phyloP scores from a whole-genome alignment of 192 early-diverging fungal genomes.

The Linnemannia zychae region DNA sequence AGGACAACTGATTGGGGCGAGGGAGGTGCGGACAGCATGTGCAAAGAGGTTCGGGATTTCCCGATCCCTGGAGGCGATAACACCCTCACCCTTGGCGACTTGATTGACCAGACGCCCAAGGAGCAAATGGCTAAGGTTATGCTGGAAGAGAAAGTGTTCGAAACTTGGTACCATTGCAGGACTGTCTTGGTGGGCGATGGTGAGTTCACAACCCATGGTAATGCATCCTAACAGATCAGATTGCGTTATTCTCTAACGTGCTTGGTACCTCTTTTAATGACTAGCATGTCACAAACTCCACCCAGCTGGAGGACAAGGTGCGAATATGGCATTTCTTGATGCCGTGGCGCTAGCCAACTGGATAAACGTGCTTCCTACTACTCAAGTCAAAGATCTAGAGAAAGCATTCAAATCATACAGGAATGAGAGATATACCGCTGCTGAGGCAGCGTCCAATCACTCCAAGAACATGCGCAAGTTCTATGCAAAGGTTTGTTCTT shows the following conservation, averaged over 20 bases:
- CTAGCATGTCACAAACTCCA: slow-evolving; percentile 8
- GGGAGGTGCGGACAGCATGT: slow-evolving; percentile 8
- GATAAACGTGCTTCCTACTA: slow-evolving; percentile 6
- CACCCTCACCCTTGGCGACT: slow-evolving; percentile 3
- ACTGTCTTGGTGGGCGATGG: slow-evolving; percentile 32
- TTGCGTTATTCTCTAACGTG: background rate
- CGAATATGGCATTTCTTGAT: slow-evolving; percentile 9
- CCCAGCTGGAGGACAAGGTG: slow-evolving; percentile 6
- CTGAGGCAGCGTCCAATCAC: background rate
- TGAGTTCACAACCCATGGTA: background rate
- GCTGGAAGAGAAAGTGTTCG: slow-evolving; percentile 42
- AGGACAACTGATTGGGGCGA: background rate
- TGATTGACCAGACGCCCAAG: slow-evolving; percentile 26
- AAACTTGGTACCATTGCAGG: slow-evolving; percentile 29
- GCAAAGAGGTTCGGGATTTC: slow-evolving; percentile 25
- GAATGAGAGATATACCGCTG: background rate
- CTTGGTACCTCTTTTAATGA: background rate
- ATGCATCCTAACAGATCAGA: too few relatives aligned
- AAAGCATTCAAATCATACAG: slow-evolving; percentile 4
- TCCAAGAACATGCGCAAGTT: slow-evolving; percentile 10
- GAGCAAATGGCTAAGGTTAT: slow-evolving; percentile 21
- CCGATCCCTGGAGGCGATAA: slow-evolving; percentile 4
- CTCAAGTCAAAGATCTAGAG: slow-evolving; percentile 1
- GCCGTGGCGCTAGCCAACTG: slow-evolving; percentile 8
- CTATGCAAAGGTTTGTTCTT: background rate